Base-by-base conservation (phyloP, 1,284 basidiomycete genomes). In the Leccinum fuscescens region DNA sequence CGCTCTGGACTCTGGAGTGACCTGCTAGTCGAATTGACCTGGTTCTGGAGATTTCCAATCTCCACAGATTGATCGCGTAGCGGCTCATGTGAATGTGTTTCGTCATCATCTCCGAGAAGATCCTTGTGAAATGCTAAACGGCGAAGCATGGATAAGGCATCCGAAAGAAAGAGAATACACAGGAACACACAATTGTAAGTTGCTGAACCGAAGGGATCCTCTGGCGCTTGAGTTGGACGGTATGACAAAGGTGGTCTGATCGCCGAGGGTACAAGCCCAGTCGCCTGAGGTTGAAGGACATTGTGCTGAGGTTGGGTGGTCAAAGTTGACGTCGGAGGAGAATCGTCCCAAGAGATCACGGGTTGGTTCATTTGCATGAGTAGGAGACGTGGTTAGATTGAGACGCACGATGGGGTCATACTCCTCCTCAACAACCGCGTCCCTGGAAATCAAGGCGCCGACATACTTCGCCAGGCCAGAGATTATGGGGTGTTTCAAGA, bases 11-110 rank as follows among this genome's bases (percentile, higher is more conserved):
- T 29, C 29, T 89, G 82, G 20, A 92, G 69, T 15, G 90, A 89
- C 35, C 80, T 83, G 54, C 82, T 88, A 2, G 93, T 96, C n/a
- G 91, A 93, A 64, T 82, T 80, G 39, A 96, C 77, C 68, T 95
- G 90, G 67, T 93, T 95, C 73, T 88, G 89, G 33, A 86, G 76
- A 70, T 96, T 96, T 7, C 93, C 94, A 51, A 96, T 88, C 68
- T 95, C 91, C 3, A 87, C 89, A 49, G 88, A 89, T 62, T 83
- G 80, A 66, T 91, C 86, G 9, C 89, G 84, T 2, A 90, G 70
- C 33, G 83, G 78, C 51, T 82, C 77, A 15, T 86, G 78, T 0
- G 78, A 64, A 3, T 80, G 74, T 1, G 74, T 63, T 48, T 76
- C 78, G 8, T 89, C 85, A 54, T 93, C 92, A 64, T 90, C 88